These are phyloP conservation scores for Colletotrichum lini DNA, from an alignment of 2,329 filamentous ascomycete genomes.

Conservation along the genomic window DNA sequence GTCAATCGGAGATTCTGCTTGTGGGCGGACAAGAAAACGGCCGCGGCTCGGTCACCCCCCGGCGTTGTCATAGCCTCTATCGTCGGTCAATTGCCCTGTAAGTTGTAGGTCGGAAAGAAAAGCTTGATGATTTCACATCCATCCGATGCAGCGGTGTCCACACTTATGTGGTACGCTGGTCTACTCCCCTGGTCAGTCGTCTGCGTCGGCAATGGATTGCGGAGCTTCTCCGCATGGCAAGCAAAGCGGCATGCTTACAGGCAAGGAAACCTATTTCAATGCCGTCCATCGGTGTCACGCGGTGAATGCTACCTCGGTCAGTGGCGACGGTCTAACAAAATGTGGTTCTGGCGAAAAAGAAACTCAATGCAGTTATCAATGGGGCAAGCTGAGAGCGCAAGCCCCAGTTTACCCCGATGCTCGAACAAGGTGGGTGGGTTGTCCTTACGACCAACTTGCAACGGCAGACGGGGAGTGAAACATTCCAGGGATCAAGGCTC, in stretches of 20 bases:
- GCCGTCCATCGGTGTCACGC: no score
- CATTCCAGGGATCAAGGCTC: conserved; percentile 24
- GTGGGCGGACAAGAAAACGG: background rate
- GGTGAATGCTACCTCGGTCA: background rate
- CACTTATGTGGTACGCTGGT: no score
- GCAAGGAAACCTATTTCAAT: no score
- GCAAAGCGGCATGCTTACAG: background rate
- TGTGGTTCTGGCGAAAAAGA: background rate
- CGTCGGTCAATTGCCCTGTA: background rate
- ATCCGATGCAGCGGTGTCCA: background rate
- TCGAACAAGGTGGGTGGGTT: no score
- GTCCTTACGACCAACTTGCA: conserved; percentile 6
- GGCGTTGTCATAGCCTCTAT: background rate
- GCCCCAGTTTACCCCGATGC: background rate
- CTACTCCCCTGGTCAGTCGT: background rate
- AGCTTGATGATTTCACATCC: background rate
- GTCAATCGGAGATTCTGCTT: background rate
- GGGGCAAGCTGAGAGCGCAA: background rate
- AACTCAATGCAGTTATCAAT: background rate
- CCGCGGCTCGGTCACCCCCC: background rate
- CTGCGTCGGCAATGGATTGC: background rate
- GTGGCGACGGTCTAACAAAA: background rate
- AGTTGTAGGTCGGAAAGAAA: background rate
- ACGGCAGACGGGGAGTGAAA: conserved; percentile 18
- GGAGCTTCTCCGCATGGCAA: background rate